A percentile compares a stretch with the other conserved stretches of the same genome.
phyloP scores from a whole-genome alignment of 2,329 filamentous ascomycete species.

The Aureobasidium sp. region DNA sequence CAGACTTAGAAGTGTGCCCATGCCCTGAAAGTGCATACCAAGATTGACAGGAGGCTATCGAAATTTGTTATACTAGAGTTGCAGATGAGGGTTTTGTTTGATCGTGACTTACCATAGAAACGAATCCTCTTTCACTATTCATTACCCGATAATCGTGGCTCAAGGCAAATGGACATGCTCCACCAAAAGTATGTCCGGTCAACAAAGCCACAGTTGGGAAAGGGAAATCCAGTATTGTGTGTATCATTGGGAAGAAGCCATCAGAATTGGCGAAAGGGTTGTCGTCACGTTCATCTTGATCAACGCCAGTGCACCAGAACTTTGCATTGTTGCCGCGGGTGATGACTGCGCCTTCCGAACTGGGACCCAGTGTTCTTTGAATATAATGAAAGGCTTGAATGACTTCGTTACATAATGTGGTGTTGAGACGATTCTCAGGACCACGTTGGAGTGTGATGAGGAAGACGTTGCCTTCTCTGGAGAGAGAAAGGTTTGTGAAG shows the following conservation, averaged over 20 bases:
- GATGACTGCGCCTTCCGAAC: conserved; percentile 44
- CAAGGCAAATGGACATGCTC: conserved; percentile 39
- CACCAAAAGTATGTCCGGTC: conserved; percentile 43
- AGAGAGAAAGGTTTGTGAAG: conserved; percentile 32
- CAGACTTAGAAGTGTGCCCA: conserved; percentile 43
- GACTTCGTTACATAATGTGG: conserved; percentile 43
- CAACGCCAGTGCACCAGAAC: conserved; percentile 41
- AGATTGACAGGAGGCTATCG: conserved; percentile 42
- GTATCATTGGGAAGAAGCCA: conserved; percentile 29
- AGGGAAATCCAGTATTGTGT: conserved; percentile 28
- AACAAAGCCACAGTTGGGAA: conserved; percentile 39
- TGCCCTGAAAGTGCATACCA: conserved; percentile 48
- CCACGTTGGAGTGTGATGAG: conserved; percentile 47
- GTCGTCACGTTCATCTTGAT: conserved; percentile 26
- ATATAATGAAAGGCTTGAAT: conserved; percentile 43
- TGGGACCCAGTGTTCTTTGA: conserved; percentile 37
- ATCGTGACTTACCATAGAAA: conserved; percentile 30
- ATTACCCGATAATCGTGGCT: conserved; percentile 42
- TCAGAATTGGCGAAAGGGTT: conserved; percentile 28
- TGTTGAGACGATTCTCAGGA: conserved; percentile 46
- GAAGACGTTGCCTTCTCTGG: conserved; percentile 41
- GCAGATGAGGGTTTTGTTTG: not conserved
- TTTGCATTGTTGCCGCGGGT: conserved; percentile 44
- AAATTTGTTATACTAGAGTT: not conserved
- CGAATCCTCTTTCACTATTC: conserved; percentile 39